A percentile compares a stretch with the other conserved stretches of the same genome.
Evolutionary conservation across 2,329 filamentous ascomycete genomes (phyloP).

Genomic region (Thermoascus crustaceus): DNA sequence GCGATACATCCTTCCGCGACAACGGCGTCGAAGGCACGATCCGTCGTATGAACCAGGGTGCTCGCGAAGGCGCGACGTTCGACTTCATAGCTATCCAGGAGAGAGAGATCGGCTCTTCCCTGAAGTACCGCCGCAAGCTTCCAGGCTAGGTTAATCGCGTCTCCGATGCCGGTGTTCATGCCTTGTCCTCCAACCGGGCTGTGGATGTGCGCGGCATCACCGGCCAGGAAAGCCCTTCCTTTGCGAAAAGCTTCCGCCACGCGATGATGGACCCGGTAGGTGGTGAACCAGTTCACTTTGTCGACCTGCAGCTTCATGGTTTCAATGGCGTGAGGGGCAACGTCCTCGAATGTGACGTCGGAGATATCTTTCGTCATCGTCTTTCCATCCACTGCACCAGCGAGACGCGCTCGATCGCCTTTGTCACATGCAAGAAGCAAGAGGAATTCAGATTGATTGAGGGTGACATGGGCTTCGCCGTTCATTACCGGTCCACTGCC

Average conservation of each 20-base stretch:
- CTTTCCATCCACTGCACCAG: constrained; percentile 16
- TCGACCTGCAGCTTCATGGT: constrained; percentile 17
- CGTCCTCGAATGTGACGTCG: constrained; percentile 24
- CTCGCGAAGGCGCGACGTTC: constrained; percentile 43
- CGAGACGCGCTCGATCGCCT: constrained; percentile 15
- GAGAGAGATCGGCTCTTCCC: constrained; percentile 9
- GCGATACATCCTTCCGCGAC: constrained; percentile 34
- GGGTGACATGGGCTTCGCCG: constrained; percentile 24
- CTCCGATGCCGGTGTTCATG: constrained; percentile 44
- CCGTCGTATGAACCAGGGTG: constrained; percentile 36
- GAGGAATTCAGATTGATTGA: constrained; percentile 30
- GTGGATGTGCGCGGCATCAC: constrained; percentile 13
- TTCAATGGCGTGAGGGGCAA: constrained; percentile 16
- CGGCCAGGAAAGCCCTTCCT: constrained; percentile 46
- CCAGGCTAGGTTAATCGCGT: constrained; percentile 43
- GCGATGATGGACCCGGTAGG: constrained; percentile 41
- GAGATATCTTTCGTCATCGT: constrained; percentile 11
- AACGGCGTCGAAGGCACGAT: constrained; percentile 34
- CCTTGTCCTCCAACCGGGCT: constrained; percentile 27
- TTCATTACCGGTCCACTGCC: constrained; percentile 22
- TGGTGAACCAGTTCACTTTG: constrained; percentile 33
- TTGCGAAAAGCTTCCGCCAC: constrained; percentile 37
- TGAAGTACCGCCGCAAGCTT: constrained; percentile 38
- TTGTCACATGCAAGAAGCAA: constrained; percentile 24
- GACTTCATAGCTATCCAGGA: too few species aligned